phyloP scores from a whole-genome alignment of 2,329 filamentous ascomycete genomes.

The Hypomyces perniciosus region DNA sequence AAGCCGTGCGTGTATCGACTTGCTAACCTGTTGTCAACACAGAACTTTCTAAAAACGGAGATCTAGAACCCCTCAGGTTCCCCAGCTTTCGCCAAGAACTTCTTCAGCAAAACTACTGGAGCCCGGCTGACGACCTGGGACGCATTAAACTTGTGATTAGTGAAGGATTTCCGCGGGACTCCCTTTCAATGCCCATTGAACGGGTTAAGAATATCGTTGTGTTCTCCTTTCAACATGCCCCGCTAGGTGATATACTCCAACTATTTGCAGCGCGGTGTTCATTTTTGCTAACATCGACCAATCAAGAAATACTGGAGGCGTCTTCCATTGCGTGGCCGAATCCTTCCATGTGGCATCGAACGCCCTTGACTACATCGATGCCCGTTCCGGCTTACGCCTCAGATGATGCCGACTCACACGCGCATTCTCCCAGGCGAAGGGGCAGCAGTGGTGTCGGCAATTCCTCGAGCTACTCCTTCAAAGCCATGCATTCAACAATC shows the following conservation, averaged over 20 bases:
- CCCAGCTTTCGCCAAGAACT: conserved; percentile 66
- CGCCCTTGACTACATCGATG: conserved; percentile 36
- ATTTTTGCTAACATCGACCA: not conserved
- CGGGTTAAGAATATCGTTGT: conserved; percentile 65
- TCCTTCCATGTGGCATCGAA: conserved; percentile 58
- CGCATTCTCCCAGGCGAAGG: conserved; percentile 54
- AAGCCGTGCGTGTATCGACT: not conserved
- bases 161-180: conserved; percentile 60
- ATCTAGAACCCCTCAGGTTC: conserved; percentile 60
- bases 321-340: conserved; percentile 78
- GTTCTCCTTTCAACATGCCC: conserved; percentile 83
- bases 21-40: not conserved
- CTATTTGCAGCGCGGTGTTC: not conserved
- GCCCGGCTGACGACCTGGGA: conserved; percentile 62
- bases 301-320: conserved; percentile 61
- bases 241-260: conserved; percentile 50
- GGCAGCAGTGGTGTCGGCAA: not conserved
- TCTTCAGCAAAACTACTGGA: conserved; percentile 65
- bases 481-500: not conserved
- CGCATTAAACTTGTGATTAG: conserved; percentile 72
- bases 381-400: conserved; percentile 34
- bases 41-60: conserved; percentile 52
- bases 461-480: not conserved
- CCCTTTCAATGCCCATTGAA: conserved; percentile 50
- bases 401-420: conserved; percentile 51